phyloP scores from a whole-genome alignment of 108 stramenopile genomes.

The Cyclotella sp. region DNA sequence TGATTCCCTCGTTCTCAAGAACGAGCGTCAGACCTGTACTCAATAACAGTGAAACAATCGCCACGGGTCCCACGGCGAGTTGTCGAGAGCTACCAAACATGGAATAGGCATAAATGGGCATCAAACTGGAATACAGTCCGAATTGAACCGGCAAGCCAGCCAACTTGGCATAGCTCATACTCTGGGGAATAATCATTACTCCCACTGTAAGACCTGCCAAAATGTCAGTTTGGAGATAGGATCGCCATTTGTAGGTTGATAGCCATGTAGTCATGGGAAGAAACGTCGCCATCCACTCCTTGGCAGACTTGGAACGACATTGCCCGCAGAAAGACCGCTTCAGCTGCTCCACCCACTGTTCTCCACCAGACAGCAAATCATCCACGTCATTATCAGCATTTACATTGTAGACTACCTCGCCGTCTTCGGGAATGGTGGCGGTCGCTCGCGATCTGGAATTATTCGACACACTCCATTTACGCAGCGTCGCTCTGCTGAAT shows the following conservation, averaged over 20 bases:
- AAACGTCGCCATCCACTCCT: not conserved
- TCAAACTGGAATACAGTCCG: constrained; percentile 84
- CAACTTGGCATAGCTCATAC: constrained; percentile 88
- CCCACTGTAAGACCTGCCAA: constrained; percentile 77
- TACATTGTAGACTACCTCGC: not conserved
- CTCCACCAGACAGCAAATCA: not conserved
- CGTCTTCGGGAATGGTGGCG: constrained; percentile 14
- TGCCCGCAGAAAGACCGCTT: constrained; percentile 1
- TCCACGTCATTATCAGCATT: not conserved
- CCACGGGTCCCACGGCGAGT: constrained; percentile 88
- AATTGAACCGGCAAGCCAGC: constrained; percentile 87
- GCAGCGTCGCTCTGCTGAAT: not conserved
- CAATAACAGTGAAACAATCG: constrained; percentile 67
- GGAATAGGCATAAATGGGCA: constrained; percentile 81
- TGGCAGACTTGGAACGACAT: constrained; percentile 4
- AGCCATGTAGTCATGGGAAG: constrained; percentile 12
- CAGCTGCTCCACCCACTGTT: constrained; percentile 2
- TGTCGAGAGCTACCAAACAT: constrained; percentile 83
- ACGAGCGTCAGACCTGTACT: constrained; percentile 45
- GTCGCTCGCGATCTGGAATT: not conserved
- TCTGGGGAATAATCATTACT: constrained; percentile 90
- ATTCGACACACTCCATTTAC: not conserved
- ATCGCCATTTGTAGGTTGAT: constrained; percentile 6
- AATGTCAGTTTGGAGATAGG: constrained; percentile 3
- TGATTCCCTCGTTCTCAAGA: constrained; percentile 32